Evolutionary conservation across 225 moss, liverwort and hornwort species (phyloP), one percentile per base, ranked within the genome.

Genomic region (Physcomitrium patens): DNA sequence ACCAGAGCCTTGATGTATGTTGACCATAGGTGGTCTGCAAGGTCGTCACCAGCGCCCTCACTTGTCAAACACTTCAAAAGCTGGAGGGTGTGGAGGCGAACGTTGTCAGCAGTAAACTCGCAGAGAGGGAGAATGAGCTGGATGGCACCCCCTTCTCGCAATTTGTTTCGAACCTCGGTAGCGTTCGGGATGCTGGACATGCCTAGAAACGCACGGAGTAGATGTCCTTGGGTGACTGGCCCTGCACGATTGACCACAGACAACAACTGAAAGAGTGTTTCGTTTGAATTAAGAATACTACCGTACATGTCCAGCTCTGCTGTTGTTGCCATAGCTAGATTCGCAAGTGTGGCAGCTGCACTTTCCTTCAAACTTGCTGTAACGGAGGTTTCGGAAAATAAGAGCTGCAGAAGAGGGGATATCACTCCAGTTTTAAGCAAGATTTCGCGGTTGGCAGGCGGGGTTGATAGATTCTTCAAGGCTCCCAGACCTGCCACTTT

Each of bases 381-480:
- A 13, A 80, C 88, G 3, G 91, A 88, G 42, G 91, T 91, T 3
- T 87, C 91, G 13, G 91, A 91, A 73, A 88, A 91, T 5, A 91
- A 80, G 62, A 91, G 69, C 27, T 87, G 86, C 23, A 91, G 48
- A 62, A 91, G 60, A 10, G 88, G 84, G 23, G 88, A 80, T 60
- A 91, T 84, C 24, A 88, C 88, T 66, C 86, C 88, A 14, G 81
- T 79, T 47, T 76, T 66, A 11, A 91, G 86, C 91, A 91, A 64
- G 26, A 54, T 43, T 9, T 80, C 86, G 56, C 86, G 83, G 59
- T 88, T 91, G 1, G 80, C 86, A 17, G 82, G 73, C 13, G 84
- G 79, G 19, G 84, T 88, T 7, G 88, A 86, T 49, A 91, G 66
- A 57, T 88, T 88, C 43, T 78, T 72, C 27, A 91, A 66, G 49